Evolutionary conservation across 305 asterid species (phyloP), one percentile per base, ranked within the genome.

Genomic region (Nicotiana rustica): DNA sequence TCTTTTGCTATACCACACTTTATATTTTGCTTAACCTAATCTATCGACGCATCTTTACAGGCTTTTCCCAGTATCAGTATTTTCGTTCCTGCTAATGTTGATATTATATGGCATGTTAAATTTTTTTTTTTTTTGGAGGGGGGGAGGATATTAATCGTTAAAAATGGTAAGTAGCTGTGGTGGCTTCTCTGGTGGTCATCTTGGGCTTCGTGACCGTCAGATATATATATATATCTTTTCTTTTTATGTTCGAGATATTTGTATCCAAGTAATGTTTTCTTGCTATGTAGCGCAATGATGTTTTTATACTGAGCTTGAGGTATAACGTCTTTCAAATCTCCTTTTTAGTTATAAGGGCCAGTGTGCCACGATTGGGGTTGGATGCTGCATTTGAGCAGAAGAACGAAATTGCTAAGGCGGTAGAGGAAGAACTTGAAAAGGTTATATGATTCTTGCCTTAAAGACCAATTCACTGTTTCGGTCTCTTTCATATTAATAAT

Each of bases 401-500:
- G 81, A 86, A 86, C 66, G 91, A 88, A 25, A 82, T 88, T 68
- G 91, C 91, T 41, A 84, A 83, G 76, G 88, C 89, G 21, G 89
- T 88, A 61, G 91, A 88, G 86, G 79, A 84, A 18, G 91, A 88
- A 67, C 89, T 88, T 81, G 86, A 86, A 82, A 88, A 88, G 88
- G 89, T 86, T 57, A 6, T 61, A 17, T 19, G 79, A 80, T 80
- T 60, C 52, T 57, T 41, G 8, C n/a, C 52, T 35, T 5, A 69
- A 65, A 14, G 13, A 19, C 57, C 25, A 69, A 61, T 78, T 73
- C 38, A 56, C 44, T 69, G 47, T 57, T 65, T 64, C 77, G 62
- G 6, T 57, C 79, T 41, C 33, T 65, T 8, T 41, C 56, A 44
- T 82, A 65, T 35, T 70, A 35, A n/a, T 82, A 55, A 52, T 36